These are phyloP conservation scores for Saccharomyces uvarum DNA, from an alignment of 1,139 yeast species.

Conservation along the genomic window DNA sequence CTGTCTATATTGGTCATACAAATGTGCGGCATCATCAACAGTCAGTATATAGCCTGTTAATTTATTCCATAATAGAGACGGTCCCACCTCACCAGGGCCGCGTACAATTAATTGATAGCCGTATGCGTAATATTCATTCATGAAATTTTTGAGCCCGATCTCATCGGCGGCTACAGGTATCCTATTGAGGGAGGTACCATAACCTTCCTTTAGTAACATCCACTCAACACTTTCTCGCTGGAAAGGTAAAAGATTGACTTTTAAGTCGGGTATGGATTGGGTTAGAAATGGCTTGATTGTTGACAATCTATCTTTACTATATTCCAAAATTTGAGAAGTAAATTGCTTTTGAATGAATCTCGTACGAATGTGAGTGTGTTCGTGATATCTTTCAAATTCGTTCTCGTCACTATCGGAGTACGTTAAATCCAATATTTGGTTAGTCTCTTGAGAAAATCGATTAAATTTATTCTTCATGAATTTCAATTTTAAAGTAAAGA, in stretches of 20 bases:
- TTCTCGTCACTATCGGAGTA: neutral
- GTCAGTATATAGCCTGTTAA: constrained; percentile 26
- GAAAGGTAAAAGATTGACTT: constrained; percentile 24
- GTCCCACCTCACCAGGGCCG: neutral
- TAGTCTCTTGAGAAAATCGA: neutral
- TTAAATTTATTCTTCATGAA: neutral
- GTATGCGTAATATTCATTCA: constrained; percentile 24
- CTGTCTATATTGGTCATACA: neutral
- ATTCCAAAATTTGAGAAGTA: constrained; percentile 16
- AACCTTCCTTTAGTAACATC: constrained; percentile 27
- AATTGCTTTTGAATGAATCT: constrained; percentile 23
- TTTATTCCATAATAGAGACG: constrained; percentile 26
- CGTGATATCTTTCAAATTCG: neutral
- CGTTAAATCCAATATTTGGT: constrained; percentile 1
- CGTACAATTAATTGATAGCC: constrained; percentile 21
- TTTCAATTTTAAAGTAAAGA: neutral
- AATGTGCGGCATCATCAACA: constrained; percentile 9
- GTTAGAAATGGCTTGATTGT: constrained; percentile 1
- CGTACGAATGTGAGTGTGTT: constrained; percentile 2
- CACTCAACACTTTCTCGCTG: constrained; percentile 29
- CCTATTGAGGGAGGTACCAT: neutral
- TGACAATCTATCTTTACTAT: constrained; percentile 16
- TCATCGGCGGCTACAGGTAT: neutral
- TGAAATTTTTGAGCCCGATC: constrained; percentile 12
- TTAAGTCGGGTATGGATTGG: constrained; percentile 8